Evolutionary conservation across 2,329 filamentous ascomycete genomes (phyloP).

Genomic region (Scedosporium dehoogii): DNA sequence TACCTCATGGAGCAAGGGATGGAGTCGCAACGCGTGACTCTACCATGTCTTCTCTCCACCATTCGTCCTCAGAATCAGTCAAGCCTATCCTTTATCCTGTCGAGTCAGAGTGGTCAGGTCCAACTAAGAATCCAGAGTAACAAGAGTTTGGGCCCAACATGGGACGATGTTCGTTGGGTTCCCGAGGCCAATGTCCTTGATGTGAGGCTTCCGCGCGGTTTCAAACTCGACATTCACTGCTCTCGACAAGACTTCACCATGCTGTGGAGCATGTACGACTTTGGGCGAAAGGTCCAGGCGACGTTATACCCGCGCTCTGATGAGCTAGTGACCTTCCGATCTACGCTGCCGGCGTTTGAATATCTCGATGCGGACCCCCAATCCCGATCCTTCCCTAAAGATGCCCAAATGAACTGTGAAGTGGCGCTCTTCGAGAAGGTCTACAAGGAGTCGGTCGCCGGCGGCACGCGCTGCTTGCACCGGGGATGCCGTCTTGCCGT

Average conservation of each 20-base stretch:
- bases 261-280: conserved; percentile 77
- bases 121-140: conserved; percentile 64
- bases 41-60: conserved; percentile 69
- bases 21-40: conserved; percentile 55
- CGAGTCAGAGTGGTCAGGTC: conserved; percentile 70
- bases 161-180: conserved; percentile 77
- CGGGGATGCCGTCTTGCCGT: conserved; percentile 71
- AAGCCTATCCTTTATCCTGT: conserved; percentile 61
- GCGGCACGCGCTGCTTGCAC: conserved; percentile 62
- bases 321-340: conserved; percentile 61
- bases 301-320: conserved; percentile 59
- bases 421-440: conserved; percentile 66
- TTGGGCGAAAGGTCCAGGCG: conserved; percentile 65
- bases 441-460: conserved; percentile 58
- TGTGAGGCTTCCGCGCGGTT: conserved; percentile 64
- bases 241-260: conserved; percentile 68
- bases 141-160: conserved; percentile 59
- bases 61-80: conserved; percentile 60
- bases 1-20: conserved; percentile 65
- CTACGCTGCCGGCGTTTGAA: conserved; percentile 63
- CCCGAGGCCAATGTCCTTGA: conserved; percentile 55
- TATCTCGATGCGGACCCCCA: conserved; percentile 68
- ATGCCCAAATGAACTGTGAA: conserved; percentile 61
- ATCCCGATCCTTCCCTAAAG: conserved; percentile 63
- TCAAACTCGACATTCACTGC: conserved; percentile 61